phyloP scores from a whole-genome alignment of 257 asterid genomes.

The Agastache rugosa region DNA sequence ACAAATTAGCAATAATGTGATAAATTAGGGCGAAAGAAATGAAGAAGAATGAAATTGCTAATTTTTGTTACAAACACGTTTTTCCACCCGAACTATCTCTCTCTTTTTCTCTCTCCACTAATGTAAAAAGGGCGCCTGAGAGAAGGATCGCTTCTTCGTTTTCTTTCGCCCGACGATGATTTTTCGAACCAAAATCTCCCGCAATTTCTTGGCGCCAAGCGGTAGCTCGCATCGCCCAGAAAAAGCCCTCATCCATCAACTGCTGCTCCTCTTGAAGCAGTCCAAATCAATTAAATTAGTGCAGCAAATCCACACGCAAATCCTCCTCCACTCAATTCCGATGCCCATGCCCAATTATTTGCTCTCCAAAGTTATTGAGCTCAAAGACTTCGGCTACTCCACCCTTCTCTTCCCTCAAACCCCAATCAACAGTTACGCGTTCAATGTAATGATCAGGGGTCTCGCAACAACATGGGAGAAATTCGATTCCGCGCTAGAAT shows the following conservation, averaged over 20 bases:
- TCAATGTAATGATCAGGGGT: slow-evolving; percentile 82
- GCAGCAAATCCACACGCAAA: slow-evolving; percentile 79
- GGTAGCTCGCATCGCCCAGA: slow-evolving; percentile 33
- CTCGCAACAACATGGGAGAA: slow-evolving; percentile 75
- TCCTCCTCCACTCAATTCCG: slow-evolving; percentile 57
- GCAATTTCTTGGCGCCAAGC: slow-evolving; percentile 32
- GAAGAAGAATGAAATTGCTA: too few relatives aligned
- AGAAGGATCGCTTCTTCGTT: too few relatives aligned
- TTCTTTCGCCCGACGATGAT: slow-evolving; percentile 25
- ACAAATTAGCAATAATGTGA: too few relatives aligned
- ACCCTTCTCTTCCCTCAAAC: slow-evolving; percentile 58
- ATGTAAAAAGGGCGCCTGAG: too few relatives aligned
- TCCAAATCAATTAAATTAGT: slow-evolving; percentile 56
- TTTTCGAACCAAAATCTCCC: slow-evolving; percentile 39
- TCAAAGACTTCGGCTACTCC: slow-evolving; percentile 60
- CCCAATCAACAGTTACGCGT: slow-evolving; percentile 67
- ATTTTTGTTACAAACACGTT: too few relatives aligned
- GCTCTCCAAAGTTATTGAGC: slow-evolving; percentile 67
- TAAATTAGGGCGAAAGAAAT: too few relatives aligned
- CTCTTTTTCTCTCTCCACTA: too few relatives aligned
- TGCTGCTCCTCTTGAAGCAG: slow-evolving; percentile 50
- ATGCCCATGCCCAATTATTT: slow-evolving; percentile 79
- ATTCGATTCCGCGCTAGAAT: slow-evolving; percentile 56
- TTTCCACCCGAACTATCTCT: too few relatives aligned
- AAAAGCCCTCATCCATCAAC: slow-evolving; percentile 40